Evolutionary conservation across 2,329 filamentous ascomycete genomes (phyloP), one percentile per base, ranked within the genome.

Genomic region (Penicillium corylophilum): DNA sequence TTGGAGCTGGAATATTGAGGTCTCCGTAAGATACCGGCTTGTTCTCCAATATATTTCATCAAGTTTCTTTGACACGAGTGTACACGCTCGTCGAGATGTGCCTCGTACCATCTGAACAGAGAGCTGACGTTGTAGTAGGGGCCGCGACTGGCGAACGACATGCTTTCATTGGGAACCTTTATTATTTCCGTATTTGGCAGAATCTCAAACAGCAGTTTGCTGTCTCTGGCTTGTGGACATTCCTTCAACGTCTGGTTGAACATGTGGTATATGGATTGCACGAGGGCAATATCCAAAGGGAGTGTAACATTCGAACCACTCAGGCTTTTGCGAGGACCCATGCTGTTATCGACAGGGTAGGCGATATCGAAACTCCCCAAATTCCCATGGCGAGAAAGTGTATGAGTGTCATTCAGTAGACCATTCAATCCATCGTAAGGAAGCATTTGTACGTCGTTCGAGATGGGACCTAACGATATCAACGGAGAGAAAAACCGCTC

Each of bases 61-160:
- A 31, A 15, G 12, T 31, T 31, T 15, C 28, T 15, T 31, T 31
- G 28, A 12, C 9, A 31, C 28, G 4, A 31, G 12, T 31, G 12
- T 2, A 31, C 28, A 12, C 28, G 4, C 28, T 7, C 28, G 12
- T 31, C 28, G 4, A 31, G 28, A 31, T n/a, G 36, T 9, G 48
- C 33, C 5, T 44, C 47, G 20, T 51, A 44, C 46, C 44, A 50
- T 29, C 55, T 50, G 26, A 52, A 45, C 4, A 53, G 16, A 33
- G 26, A 42, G 26, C 49, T 43, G 2, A 52, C 50, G 13, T 56
- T 60, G 40, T 57, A 54, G 38, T 50, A 48, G 2, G 20, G 29
- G 2, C 57, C 57, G 6, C 57, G 50, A 23, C 51, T 57, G 1
- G 55, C 48, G 20, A 46, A 57, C 2, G 57, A 50, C 2, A 53